Base-by-base conservation (phyloP, 352 stramenopile genomes). In the Pythium guiyangense region DNA sequence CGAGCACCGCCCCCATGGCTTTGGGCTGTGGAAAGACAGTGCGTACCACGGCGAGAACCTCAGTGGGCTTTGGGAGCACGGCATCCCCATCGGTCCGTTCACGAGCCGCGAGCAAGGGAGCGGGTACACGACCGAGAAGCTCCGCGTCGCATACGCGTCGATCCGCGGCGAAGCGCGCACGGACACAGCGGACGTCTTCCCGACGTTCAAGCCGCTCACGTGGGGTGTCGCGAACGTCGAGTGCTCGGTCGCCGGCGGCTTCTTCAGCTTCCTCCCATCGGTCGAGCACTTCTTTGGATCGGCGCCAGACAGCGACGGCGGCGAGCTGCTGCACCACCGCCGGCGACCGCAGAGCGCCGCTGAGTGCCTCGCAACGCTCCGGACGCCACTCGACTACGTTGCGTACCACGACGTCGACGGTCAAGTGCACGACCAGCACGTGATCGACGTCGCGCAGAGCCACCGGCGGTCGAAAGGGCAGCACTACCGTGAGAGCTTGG, bases 31-130 rank as follows among this genome's bases (percentile, higher is more conserved):
- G 77, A 67, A 62, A 6, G 77, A 88, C 57, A 71, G 75, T 53
- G 47, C 58, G 6, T 84, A 73, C 44, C 62, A 82, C 34, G 77
- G 77, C 39, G 77, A 88, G 47, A 69, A 79, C 18, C 50, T 86
- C 26, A 83, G 62, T 2, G 72, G 75, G 0, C 67, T 54, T 9
- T 88, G 72, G 72, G 52, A 67, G 8, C 52, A 86, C 47, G 77
- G 77, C n/a, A 54, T 65, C 22, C 75, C 77, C 17, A 60, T 84
- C 34, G 77, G 73, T 15, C 77, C 77, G n/a, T 86, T 85, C 49
- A 58, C 43, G 11, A 84, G 69, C 17, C 58, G 72, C 22, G 63
- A 83, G 20, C 80, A 83, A 34, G 67, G 67, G 15, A 84, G 43
- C 15, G 77, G 71, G 20, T 67, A 67, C 58, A 64, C 73, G 34